Conservation (phyloP, 139 green algal species). For the Picochlorum costavermella region DNA sequence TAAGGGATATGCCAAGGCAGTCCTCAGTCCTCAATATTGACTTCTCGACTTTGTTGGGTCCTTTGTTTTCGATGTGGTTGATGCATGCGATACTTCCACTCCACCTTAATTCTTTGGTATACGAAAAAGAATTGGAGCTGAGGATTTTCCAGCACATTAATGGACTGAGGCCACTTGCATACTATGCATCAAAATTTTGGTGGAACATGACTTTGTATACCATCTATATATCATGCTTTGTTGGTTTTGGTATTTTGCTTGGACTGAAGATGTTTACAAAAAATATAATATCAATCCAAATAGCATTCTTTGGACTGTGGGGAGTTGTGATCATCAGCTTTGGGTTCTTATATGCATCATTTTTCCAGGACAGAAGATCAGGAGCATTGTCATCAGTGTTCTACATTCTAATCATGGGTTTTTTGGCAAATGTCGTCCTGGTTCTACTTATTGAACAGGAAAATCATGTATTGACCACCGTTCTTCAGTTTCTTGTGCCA, state of each 20-base stretch:
- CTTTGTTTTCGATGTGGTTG: slow-evolving; percentile 76
- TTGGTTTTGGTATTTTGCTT: slow-evolving; percentile 41
- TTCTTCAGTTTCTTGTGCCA: slow-evolving; percentile 35
- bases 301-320: slow-evolving; percentile 65
- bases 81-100: slow-evolving; percentile 29
- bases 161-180: slow-evolving; percentile 22
- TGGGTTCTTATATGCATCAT: slow-evolving; percentile 37
- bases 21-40: slow-evolving; percentile 49
- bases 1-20: slow-evolving; percentile 59
- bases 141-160: slow-evolving; percentile 79
- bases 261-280: slow-evolving; percentile 70
- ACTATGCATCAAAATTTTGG: slow-evolving; percentile 45
- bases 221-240: slow-evolving; percentile 61
- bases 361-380: slow-evolving; percentile 17
- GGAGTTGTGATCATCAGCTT: slow-evolving; percentile 49
- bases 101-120: slow-evolving; percentile 36
- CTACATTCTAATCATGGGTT: slow-evolving; percentile 33
- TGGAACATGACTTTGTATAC: slow-evolving; percentile 51
- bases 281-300: slow-evolving; percentile 53
- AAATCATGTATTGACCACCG: slow-evolving; percentile 15
- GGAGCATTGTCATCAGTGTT: slow-evolving; percentile 24
- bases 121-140: slow-evolving; percentile 62
- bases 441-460: slow-evolving; percentile 47
- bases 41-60: slow-evolving; percentile 70
- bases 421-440: slow-evolving; percentile 55